Conservation (phyloP, 139 green algal genomes). For the Chlorella sp. region DNA sequence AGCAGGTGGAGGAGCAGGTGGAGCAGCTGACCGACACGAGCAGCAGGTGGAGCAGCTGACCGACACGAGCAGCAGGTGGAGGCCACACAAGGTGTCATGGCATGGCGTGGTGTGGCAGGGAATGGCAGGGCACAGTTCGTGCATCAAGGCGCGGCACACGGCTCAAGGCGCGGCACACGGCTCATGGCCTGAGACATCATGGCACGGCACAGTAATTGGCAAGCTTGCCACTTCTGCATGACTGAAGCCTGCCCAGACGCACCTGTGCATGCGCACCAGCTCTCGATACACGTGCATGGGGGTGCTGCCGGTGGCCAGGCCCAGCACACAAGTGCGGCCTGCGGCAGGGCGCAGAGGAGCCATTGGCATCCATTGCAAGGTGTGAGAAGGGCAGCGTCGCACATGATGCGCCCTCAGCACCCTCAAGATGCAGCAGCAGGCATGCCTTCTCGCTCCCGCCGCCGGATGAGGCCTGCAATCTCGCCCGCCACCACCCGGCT, state of each 20-base stretch:
- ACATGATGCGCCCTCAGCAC: background rate
- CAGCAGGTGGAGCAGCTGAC: too few relatives aligned
- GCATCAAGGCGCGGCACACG: too few relatives aligned
- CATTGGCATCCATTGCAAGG: too few relatives aligned
- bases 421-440: background rate
- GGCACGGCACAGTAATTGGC: too few relatives aligned
- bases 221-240: too few relatives aligned
- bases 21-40: too few relatives aligned
- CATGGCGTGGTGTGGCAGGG: background rate
- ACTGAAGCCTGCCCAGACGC: background rate
- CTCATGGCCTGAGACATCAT: too few relatives aligned
- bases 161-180: too few relatives aligned
- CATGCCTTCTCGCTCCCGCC: background rate
- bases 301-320: constrained; percentile 44
- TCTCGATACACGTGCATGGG: constrained; percentile 41
- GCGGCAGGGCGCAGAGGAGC: background rate
- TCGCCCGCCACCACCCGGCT: constrained; percentile 19
- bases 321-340: constrained; percentile 41
- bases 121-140: too few relatives aligned
- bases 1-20: too few relatives aligned
- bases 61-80: too few relatives aligned
- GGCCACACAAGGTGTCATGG: background rate
- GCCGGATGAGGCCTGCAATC: background rate
- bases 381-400: background rate
- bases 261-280: constrained; percentile 39